These are phyloP conservation scores for Begonia fuchsioides DNA, from an alignment of 306 rosid genomes.

Conservation along the genomic window DNA sequence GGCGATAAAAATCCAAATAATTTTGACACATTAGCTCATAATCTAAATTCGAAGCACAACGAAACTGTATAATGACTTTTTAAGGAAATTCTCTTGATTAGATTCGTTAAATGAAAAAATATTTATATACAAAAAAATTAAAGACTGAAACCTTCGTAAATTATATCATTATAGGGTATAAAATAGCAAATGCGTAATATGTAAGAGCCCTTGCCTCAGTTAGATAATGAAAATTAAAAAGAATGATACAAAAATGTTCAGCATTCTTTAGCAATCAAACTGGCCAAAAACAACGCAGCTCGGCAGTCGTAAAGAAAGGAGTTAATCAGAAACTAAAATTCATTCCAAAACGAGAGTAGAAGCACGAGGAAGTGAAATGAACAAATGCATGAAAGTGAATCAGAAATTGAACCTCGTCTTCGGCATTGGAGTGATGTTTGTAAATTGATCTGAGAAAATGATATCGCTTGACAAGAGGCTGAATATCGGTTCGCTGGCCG, in stretches of 20 bases:
- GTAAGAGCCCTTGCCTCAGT: no score
- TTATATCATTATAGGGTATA: no score
- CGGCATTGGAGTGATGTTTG: constrained; percentile 91
- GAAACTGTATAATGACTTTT: no score
- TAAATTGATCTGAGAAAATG: constrained; percentile 80
- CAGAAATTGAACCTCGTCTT: constrained; percentile 72
- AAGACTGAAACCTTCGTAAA: no score
- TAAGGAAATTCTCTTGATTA: no score
- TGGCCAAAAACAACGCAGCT: no score
- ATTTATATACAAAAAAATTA: no score
- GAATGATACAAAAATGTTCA: not conserved
- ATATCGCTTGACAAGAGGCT: constrained; percentile 54
- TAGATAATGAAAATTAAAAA: not conserved
- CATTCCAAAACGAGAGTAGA: constrained; percentile 1
- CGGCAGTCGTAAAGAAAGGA: not conserved
- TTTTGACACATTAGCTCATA: no score
- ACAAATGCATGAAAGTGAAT: constrained; percentile 2
- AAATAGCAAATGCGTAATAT: no score
- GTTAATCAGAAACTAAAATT: constrained; percentile 2
- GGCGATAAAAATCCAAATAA: no score
- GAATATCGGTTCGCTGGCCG: constrained; percentile 51
- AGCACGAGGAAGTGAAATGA: not conserved
- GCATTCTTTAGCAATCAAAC: not conserved
- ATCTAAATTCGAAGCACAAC: no score
- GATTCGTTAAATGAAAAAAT: no score